A percentile compares a stretch with the other conserved stretches of the same genome.
These are phyloP conservation scores for Agaricales sp. DNA, from an alignment of 1,284 basidiomycete genomes.

Conservation along the genomic window DNA sequence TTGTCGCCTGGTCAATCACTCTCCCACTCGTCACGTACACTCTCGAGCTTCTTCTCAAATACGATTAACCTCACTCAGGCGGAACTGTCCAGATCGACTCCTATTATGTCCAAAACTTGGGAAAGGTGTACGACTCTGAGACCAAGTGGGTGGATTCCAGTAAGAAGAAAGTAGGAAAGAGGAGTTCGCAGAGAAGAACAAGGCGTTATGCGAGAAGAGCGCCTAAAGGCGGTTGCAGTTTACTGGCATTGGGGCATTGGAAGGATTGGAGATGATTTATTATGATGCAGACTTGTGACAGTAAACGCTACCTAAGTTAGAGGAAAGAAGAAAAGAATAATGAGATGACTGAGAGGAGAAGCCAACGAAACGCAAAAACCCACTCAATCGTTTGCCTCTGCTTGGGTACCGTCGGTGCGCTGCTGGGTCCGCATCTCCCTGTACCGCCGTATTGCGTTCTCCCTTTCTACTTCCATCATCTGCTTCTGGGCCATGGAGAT, in stretches of 20 bases:
- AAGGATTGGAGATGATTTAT: too few species aligned
- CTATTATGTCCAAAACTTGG: conserved; percentile 1
- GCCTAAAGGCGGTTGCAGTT: too few species aligned
- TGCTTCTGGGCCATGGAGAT: conserved; percentile 65
- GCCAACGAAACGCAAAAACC: not conserved
- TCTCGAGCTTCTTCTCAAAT: too few species aligned
- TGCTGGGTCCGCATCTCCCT: conserved; percentile 49
- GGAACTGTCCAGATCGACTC: conserved; percentile 2
- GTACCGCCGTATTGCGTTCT: conserved; percentile 55
- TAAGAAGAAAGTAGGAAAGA: not conserved
- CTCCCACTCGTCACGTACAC: too few species aligned
- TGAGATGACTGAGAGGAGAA: too few species aligned
- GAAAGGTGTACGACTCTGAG: conserved; percentile 4
- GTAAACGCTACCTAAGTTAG: too few species aligned
- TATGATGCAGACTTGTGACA: too few species aligned
- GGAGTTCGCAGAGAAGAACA: not conserved
- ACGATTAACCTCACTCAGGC: too few species aligned
- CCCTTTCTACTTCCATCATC: conserved; percentile 67
- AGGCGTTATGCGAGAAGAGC: too few species aligned
- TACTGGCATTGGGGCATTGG: too few species aligned
- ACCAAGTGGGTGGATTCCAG: not conserved
- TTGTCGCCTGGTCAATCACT: too few species aligned
- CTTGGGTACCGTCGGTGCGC: not conserved
- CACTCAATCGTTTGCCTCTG: not conserved
- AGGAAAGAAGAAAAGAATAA: too few species aligned